Percentiles rank a stretch among this genome's conserved stretches.
phyloP scores from a whole-genome alignment of 2,329 filamentous ascomycete species.

The Curvularia sp. region DNA sequence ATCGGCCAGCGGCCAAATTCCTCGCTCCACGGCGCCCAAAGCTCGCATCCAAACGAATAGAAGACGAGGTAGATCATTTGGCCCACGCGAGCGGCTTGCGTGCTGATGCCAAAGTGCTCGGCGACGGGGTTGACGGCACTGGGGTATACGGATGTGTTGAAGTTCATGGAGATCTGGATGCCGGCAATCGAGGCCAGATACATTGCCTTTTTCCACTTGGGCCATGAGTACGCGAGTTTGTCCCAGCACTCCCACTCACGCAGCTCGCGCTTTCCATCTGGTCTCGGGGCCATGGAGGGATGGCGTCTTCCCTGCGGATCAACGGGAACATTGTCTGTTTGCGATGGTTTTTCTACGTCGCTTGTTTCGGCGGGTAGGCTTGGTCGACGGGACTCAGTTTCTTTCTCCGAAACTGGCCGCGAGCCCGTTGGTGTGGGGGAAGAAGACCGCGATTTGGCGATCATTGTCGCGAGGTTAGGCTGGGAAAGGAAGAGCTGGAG shows the following conservation, averaged over 20 bases:
- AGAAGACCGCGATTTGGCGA: slow-evolving; percentile 16
- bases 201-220: slow-evolving; percentile 59
- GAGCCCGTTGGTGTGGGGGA: slow-evolving; percentile 16
- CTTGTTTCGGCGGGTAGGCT: slow-evolving; percentile 14
- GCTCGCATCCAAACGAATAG: slow-evolving; percentile 84
- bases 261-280: slow-evolving; percentile 30
- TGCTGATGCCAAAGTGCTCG: slow-evolving; percentile 63
- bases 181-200: slow-evolving; percentile 60
- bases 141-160: slow-evolving; percentile 62
- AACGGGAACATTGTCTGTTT: slow-evolving; percentile 10
- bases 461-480: slow-evolving; percentile 6
- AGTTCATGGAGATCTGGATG: slow-evolving; percentile 64
- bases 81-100: slow-evolving; percentile 32
- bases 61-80: slow-evolving; percentile 67
- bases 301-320: slow-evolving; percentile 18
- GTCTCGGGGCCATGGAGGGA: slow-evolving; percentile 14
- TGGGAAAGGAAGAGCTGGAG: slow-evolving; percentile 15
- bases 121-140: slow-evolving; percentile 60
- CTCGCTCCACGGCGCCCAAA: slow-evolving; percentile 82
- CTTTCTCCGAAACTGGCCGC: slow-evolving; percentile 9
- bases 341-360: slow-evolving; percentile 22
- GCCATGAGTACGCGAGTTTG: slow-evolving; percentile 55
- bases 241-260: slow-evolving; percentile 56
- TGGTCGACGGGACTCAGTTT: slow-evolving; percentile 10
- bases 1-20: slow-evolving; percentile 69